These are phyloP conservation scores for Psilocybe cubensis DNA, from an alignment of 768 basidiomycete genomes.

Conservation along the genomic window DNA sequence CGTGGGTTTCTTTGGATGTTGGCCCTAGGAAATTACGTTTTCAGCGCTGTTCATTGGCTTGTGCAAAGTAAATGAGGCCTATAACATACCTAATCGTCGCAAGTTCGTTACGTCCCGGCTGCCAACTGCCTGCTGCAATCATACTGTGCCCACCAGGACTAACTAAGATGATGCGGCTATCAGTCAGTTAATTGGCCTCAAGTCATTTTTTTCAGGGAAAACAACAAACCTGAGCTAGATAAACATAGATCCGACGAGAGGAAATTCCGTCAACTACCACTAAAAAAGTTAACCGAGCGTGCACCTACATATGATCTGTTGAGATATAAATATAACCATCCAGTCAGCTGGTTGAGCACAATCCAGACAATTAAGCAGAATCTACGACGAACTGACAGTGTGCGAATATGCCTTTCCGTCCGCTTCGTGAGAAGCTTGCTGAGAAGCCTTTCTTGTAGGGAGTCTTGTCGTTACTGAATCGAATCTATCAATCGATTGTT, in stretches of 20 bases:
- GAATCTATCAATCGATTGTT: conserved; percentile 50
- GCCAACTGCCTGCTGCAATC: conserved; percentile 83
- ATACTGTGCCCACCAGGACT: conserved; percentile 68
- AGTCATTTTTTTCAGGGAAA: neutral
- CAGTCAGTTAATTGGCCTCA: conserved; percentile 2
- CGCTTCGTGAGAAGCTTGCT: conserved; percentile 86
- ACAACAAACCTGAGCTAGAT: conserved; percentile 32
- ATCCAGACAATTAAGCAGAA: neutral
- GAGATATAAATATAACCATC: neutral
- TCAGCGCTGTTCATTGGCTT: neutral
- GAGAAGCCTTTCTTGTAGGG: conserved; percentile 89
- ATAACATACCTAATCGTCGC: conserved; percentile 63
- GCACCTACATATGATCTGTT: conserved; percentile 1
- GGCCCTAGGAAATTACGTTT: conserved; percentile 39
- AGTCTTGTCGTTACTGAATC: conserved; percentile 94
- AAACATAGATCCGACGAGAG: neutral
- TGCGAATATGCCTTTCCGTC: conserved; percentile 90
- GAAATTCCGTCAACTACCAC: neutral
- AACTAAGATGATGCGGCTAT: conserved; percentile 40
- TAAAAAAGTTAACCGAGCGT: neutral
- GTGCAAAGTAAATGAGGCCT: neutral
- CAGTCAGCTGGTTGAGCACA: too few species aligned
- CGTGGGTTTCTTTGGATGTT: conserved; percentile 65
- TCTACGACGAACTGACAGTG: conserved; percentile 60
- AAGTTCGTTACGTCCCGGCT: conserved; percentile 79